Evolutionary conservation across 2,329 filamentous ascomycete species (phyloP).

Genomic region (Calcarisporium arbuscula): DNA sequence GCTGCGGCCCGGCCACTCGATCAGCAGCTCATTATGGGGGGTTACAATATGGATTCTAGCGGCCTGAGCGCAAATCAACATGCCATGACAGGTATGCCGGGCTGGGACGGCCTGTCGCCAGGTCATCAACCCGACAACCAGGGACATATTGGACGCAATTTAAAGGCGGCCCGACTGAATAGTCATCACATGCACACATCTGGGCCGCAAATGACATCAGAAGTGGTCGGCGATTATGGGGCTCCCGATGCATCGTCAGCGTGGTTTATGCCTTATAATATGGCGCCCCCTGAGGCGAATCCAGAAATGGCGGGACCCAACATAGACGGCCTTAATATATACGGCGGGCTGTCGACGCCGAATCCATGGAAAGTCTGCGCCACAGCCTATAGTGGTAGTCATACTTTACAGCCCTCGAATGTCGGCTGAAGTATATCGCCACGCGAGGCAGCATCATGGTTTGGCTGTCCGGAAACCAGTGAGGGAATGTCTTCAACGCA

Average conservation of each 20-base stretch:
- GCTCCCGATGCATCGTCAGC: constrained; percentile 53
- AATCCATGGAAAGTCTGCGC: too few species aligned
- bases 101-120: constrained; percentile 37
- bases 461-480: too few species aligned
- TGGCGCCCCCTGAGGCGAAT: constrained; percentile 64
- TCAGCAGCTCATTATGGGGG: constrained; percentile 68
- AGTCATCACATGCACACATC: constrained; percentile 20
- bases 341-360: too few species aligned
- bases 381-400: too few species aligned
- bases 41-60: constrained; percentile 52
- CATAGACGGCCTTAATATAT: too few species aligned
- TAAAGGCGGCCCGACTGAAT: constrained; percentile 22
- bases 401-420: too few species aligned
- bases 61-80: constrained; percentile 30
- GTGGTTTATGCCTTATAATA: constrained; percentile 92
- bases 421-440: too few species aligned
- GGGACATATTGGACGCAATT: constrained; percentile 19
- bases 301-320: constrained; percentile 44
- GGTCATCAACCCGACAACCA: constrained; percentile 19
- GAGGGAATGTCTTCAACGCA: too few species aligned
- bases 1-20: constrained; percentile 63
- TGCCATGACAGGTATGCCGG: constrained; percentile 32
- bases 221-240: constrained; percentile 16
- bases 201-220: constrained; percentile 11
- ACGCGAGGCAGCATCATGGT: too few species aligned